Conservation (phyloP, 1,284 basidiomycete genomes). For the Fomes fomentarius region DNA sequence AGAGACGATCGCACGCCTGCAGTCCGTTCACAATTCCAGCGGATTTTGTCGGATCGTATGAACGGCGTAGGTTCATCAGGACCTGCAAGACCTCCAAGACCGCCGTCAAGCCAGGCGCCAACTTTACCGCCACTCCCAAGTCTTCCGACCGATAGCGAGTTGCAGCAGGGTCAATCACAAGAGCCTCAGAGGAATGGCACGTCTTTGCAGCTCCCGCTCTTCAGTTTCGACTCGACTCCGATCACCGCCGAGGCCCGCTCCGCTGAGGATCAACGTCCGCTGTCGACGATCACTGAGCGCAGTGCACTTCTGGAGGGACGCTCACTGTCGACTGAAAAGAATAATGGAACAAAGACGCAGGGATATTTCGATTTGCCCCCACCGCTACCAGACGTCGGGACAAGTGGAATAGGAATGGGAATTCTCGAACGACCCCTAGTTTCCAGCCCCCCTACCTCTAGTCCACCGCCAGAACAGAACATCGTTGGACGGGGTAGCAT, state of each 20-base stretch:
- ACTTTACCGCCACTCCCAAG: slow-evolving; percentile 31
- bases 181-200: neutral
- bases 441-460: slow-evolving; percentile 24
- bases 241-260: slow-evolving; percentile 5
- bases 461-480: slow-evolving; percentile 19
- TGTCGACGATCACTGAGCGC: slow-evolving; percentile 39
- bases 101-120: slow-evolving; percentile 20
- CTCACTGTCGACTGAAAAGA: slow-evolving; percentile 25
- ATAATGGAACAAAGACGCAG: neutral
- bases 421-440: slow-evolving; percentile 20
- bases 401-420: slow-evolving; percentile 7
- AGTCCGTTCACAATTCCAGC: slow-evolving; percentile 64
- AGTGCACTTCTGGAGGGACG: slow-evolving; percentile 29
- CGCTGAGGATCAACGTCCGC: slow-evolving; percentile 25
- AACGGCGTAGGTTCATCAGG: slow-evolving; percentile 36
- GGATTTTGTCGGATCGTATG: slow-evolving; percentile 72
- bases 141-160: slow-evolving; percentile 11
- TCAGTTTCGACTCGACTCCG: slow-evolving; percentile 33
- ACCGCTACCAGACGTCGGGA: slow-evolving; percentile 20
- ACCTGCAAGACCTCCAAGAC: slow-evolving; percentile 15
- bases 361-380: slow-evolving; percentile 9
- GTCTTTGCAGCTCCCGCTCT: slow-evolving; percentile 37
- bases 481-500: slow-evolving; percentile 21
- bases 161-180: neutral
- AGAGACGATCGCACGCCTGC: slow-evolving; percentile 77